Evolutionary conservation across 2,329 filamentous ascomycete species (phyloP).

Genomic region (Clonostachys rhizophaga): DNA sequence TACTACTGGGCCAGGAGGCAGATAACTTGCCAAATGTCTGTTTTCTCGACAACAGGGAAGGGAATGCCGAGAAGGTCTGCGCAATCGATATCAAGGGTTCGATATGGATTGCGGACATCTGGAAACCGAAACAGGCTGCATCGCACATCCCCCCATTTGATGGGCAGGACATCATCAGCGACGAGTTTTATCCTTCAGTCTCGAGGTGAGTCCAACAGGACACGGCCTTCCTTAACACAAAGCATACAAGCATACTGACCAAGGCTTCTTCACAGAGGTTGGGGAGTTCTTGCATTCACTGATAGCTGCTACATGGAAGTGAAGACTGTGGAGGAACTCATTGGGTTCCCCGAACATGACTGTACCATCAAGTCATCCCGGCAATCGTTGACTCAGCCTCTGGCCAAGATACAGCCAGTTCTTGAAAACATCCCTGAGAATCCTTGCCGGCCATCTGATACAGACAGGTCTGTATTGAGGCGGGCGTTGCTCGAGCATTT

Average conservation of each 20-base stretch:
- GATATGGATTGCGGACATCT: slow-evolving; percentile 48
- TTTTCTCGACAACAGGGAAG: slow-evolving; percentile 39
- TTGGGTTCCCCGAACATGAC: slow-evolving; percentile 16
- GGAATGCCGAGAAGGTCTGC: slow-evolving; percentile 42
- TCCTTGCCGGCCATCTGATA: slow-evolving; percentile 12
- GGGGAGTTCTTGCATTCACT: slow-evolving; percentile 43
- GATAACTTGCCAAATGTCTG: slow-evolving; percentile 49
- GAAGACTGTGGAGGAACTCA: slow-evolving; percentile 21
- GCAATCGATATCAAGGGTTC: slow-evolving; percentile 45
- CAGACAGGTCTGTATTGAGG: no score
- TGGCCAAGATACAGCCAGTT: slow-evolving; percentile 13
- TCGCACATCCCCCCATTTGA: slow-evolving; percentile 13
- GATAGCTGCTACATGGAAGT: slow-evolving; percentile 35
- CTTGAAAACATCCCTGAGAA: slow-evolving; percentile 20
- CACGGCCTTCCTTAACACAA: not conserved
- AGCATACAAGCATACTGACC: not conserved
- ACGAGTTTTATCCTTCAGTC: slow-evolving; percentile 16
- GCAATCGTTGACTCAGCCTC: not conserved
- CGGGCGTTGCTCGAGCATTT: no score
- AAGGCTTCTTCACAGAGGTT: slow-evolving; percentile 24
- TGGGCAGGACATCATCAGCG: slow-evolving; percentile 9
- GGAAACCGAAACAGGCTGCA: slow-evolving; percentile 25
- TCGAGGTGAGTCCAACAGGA: slow-evolving; percentile 14
- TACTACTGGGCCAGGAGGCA: slow-evolving; percentile 30
- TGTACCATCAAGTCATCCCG: not conserved